Evolutionary conservation across 129 eudicot genomes (phyloP).

Genomic region (Arctium lappa): DNA sequence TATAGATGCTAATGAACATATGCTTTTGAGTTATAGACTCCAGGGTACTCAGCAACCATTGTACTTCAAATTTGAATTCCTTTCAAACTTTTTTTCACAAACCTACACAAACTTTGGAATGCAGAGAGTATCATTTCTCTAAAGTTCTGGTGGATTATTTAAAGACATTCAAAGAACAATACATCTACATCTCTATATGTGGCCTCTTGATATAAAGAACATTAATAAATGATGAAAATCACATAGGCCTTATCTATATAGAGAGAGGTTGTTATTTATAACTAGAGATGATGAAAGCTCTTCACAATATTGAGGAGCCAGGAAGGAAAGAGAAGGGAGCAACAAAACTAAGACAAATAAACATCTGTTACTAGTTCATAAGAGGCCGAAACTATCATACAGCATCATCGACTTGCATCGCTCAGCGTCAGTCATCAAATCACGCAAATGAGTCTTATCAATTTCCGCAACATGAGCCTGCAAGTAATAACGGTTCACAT

Average conservation of each 20-base stretch:
- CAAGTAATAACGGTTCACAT: not conserved
- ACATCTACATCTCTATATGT: not conserved
- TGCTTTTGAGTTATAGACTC: slow-evolving; percentile 2
- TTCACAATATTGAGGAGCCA: not conserved
- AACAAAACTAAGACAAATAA: not conserved
- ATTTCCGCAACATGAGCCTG: slow-evolving; percentile 87
- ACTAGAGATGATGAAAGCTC: not conserved
- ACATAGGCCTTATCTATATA: not conserved
- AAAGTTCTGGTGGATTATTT: not conserved
- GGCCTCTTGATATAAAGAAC: not conserved
- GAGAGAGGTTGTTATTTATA: not conserved
- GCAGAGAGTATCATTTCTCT: not conserved
- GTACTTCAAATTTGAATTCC: not conserved
- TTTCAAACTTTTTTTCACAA: not conserved
- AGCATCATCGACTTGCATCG: slow-evolving; percentile 89
- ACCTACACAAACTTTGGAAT: not conserved
- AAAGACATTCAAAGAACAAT: not conserved
- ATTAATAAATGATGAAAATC: not conserved
- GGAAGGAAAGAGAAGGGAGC: not conserved
- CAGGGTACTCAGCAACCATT: not conserved
- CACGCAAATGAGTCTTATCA: slow-evolving; percentile 88
- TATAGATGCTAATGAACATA: not conserved
- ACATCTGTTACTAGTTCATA: not conserved
- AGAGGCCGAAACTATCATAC: slow-evolving; percentile 42
- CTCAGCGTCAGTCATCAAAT: slow-evolving; percentile 67